Conservation (phyloP, 2,329 filamentous ascomycete genomes). For the Coleophoma cylindrospora region DNA sequence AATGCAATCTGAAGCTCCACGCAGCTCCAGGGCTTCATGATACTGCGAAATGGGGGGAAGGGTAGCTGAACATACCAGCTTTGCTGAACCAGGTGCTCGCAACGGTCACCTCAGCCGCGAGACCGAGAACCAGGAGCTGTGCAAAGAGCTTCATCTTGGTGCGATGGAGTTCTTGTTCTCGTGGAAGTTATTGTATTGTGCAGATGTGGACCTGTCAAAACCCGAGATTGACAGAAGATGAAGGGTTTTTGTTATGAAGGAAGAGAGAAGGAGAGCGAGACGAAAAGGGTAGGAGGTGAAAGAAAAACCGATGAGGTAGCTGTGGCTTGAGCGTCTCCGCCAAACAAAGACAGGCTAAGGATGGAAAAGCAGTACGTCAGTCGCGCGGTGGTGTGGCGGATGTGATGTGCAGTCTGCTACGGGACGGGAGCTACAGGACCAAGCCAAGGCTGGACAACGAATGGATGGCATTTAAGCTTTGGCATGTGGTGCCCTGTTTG, state of each 20-base stretch:
- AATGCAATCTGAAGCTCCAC: constrained; percentile 1
- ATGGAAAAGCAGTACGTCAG: not conserved
- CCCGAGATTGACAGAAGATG: not conserved
- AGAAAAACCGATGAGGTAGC: too few species aligned
- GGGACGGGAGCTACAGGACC: too few species aligned
- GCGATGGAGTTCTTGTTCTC: constrained; percentile 3
- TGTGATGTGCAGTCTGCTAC: too few species aligned
- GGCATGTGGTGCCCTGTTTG: too few species aligned
- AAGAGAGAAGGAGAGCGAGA: too few species aligned
- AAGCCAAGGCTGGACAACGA: too few species aligned
- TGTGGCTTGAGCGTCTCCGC: not conserved
- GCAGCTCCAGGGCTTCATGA: constrained; percentile 3
- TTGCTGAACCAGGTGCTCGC: constrained; percentile 85
- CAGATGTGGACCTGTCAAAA: constrained; percentile 4
- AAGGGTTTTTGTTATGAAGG: not conserved
- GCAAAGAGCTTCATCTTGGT: constrained; percentile 71
- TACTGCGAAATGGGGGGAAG: not conserved
- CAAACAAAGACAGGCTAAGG: not conserved
- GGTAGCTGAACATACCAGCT: constrained; percentile 56
- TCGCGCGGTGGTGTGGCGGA: too few species aligned
- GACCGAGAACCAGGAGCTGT: constrained; percentile 63
- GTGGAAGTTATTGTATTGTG: not conserved
- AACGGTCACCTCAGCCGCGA: constrained; percentile 65
- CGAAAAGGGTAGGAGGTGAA: too few species aligned
- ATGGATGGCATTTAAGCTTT: too few species aligned